phyloP scores from a whole-genome alignment of 371 early-diverging fungal species.

The Basidiobolus meristosporus region DNA sequence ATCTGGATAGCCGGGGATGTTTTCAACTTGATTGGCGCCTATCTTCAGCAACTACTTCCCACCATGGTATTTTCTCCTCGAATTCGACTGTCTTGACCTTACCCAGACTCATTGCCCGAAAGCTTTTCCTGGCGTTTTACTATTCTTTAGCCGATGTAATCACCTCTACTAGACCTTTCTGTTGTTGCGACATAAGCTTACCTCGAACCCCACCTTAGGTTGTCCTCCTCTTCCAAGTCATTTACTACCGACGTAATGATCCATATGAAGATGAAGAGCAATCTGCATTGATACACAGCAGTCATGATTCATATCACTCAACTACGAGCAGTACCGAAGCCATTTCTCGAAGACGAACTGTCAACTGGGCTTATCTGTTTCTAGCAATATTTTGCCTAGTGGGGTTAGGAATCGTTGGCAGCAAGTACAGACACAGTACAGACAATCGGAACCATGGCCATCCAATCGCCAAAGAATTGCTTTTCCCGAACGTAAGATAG shows the following conservation, averaged over 20 bases:
- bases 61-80: conserved; percentile 30
- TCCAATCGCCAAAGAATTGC: no score
- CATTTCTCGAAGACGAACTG: neutral
- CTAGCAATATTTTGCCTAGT: neutral
- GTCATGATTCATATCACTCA: conserved; percentile 1
- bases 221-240: conserved; percentile 24
- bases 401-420: no score
- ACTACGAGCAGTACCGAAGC: neutral
- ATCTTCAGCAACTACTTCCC: conserved; percentile 47
- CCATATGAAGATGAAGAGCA: conserved; percentile 8
- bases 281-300: conserved; percentile 10
- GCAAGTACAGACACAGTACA: no score
- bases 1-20: conserved; percentile 77
- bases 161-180: no score
- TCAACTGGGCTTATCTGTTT: neutral
- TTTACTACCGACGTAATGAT: conserved; percentile 19
- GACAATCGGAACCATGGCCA: neutral
- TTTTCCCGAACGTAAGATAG: no score
- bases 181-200: no score
- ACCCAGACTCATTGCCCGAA: neutral
- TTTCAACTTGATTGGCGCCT: conserved; percentile 52
- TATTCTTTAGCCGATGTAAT: conserved; percentile 12
- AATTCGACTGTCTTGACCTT: neutral
- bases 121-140: conserved; percentile 12
- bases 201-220: conserved; percentile 4